A percentile compares a stretch with the other conserved stretches of the same genome.
Conservation (phyloP, 305 asterid genomes). For the Ajuga reptans region DNA sequence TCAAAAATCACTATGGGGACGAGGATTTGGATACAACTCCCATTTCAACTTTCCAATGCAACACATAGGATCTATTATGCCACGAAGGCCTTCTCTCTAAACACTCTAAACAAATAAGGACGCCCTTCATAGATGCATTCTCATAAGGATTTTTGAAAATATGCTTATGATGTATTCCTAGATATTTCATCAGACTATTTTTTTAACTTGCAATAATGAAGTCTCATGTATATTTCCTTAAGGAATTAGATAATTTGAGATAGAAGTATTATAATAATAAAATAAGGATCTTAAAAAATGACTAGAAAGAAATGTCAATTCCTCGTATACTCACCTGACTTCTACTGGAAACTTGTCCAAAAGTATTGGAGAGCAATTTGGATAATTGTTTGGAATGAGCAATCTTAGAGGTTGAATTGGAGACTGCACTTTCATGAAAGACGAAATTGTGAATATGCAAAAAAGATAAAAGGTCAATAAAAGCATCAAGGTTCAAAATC, state of each 20-base stretch:
- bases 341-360: slow-evolving; percentile 86
- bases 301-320: not conserved
- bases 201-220: not conserved
- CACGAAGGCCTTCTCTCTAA: not conserved
- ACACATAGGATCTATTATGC: not conserved
- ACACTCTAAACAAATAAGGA: not conserved
- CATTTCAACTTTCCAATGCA: not conserved
- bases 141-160: not conserved
- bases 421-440: slow-evolving; percentile 47
- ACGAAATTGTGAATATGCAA: slow-evolving; percentile 15
- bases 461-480: slow-evolving; percentile 8
- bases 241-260: not conserved
- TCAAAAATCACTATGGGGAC: not conserved
- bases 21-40: not conserved
- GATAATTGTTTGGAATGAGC: slow-evolving; percentile 74
- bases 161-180: slow-evolving; percentile 1
- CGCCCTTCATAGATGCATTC: not conserved
- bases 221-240: not conserved
- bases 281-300: not conserved
- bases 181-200: slow-evolving; percentile 3
- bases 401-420: slow-evolving; percentile 87
- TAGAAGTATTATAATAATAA: not conserved
- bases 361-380: slow-evolving; percentile 78
- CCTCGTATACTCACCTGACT: slow-evolving; percentile 49
- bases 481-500: slow-evolving; percentile 22